Evolutionary conservation across 2,329 filamentous ascomycete genomes (phyloP), one percentile per base, ranked within the genome.

Genomic region (Diaporthe sp.): DNA sequence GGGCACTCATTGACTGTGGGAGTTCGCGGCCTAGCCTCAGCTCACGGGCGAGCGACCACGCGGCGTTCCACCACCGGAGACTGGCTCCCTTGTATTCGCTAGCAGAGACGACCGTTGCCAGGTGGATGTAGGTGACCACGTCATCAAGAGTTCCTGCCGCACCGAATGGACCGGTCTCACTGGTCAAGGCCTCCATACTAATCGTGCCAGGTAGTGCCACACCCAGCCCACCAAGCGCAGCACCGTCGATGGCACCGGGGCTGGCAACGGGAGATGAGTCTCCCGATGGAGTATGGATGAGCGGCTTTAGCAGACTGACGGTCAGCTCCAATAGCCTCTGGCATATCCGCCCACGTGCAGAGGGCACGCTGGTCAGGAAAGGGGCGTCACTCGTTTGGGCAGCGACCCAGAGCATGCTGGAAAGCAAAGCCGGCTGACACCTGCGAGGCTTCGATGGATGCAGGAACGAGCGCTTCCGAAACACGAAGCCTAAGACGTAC

Each of bases 71-170:
- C 96, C 96, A 98, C 70, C 95, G 88, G 78, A 98, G 87, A 79
- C 95, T 97, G 22, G 95, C 95, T 15, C 94, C 94, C 82, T 98
- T 98, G 84, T 97, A 97, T 82, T 98, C 96, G 81, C 94, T 97
- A 10, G 96, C 95, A n/a, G 95, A 97, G 1, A 97, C 94, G 4
- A 98, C 95, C 3, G 94, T 97, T 10, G 95, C 96, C 55, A 98
- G 85, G 81, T 98, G 95, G 77, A 97, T 95, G 81, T 98, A 98
- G 0, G 96, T 97, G 32, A 94, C 92, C 19, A 98, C 92, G 81
- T 98, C 96, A 82, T 98, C 96, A 12, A 98, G 87, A 17, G 91
- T 93, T 37, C 93, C 94, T 13, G 94, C 92, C 17, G 94, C 94
- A 72, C 93, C 94, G 76, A 94, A 93, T 1, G 91, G 88, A 22